These are phyloP conservation scores for Rhododendron ferrugineum DNA, from an alignment of 148 eudicot genomes.

Conservation along the genomic window DNA sequence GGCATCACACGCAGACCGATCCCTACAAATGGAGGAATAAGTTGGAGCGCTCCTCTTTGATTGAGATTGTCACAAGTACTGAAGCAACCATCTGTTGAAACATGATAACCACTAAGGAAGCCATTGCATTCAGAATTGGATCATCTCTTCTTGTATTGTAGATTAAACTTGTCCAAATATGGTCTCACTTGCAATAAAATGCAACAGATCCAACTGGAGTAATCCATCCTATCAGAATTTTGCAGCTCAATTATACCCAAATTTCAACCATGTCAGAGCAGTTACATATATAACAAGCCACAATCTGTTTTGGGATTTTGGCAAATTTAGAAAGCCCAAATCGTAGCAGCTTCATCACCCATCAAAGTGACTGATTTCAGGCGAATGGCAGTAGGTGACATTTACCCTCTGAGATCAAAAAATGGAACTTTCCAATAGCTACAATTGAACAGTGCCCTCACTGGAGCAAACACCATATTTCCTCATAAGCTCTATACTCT, in stretches of 20 bases:
- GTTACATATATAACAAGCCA: neutral
- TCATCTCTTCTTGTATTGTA: neutral
- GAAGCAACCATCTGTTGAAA: neutral
- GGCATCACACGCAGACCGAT: neutral
- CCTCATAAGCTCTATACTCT: constrained; percentile 44
- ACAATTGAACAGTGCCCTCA: constrained; percentile 11
- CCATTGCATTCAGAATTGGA: neutral
- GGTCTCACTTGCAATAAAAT: neutral
- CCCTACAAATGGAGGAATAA: neutral
- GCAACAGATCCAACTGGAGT: neutral
- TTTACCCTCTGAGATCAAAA: neutral
- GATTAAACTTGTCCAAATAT: constrained; percentile 1
- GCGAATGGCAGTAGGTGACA: neutral
- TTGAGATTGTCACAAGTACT: neutral
- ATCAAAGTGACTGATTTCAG: neutral
- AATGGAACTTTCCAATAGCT: neutral
- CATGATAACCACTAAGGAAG: neutral
- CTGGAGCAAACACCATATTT: constrained; percentile 29
- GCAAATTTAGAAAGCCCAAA: neutral
- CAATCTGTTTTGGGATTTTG: neutral
- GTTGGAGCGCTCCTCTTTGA: neutral
- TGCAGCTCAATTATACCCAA: neutral
- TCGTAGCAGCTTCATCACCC: neutral
- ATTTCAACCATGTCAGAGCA: neutral
- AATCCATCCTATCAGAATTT: neutral